Base-by-base conservation (phyloP, 1,139 yeast genomes). In the Nakaseomyces nivariensis region DNA sequence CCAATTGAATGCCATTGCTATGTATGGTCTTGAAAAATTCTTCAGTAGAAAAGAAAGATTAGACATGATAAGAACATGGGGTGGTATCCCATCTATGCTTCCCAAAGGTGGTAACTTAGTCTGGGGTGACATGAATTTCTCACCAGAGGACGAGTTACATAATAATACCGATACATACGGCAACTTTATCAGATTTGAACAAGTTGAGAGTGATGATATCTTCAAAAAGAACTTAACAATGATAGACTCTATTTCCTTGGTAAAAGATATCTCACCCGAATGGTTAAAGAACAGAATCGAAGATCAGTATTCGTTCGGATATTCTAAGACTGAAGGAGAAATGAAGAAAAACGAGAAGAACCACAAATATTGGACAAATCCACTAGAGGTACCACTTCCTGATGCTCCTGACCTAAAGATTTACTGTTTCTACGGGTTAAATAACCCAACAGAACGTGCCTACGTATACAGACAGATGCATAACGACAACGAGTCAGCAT, bases 381-480 rank as follows among this genome's bases (percentile, higher is more conserved):
- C 98, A 3, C 71, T 94, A 51, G 98, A 92, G 64, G 96, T 82
- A 0, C 78, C 92, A 1, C 74, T 92, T 48, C 98, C 98, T 1
- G 73, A 84, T 62, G 98, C 98, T 0, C 98, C 98, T 3, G 87
- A 87, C 62, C 73, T 94, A 84, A 85, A 87, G 59, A 73, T 89
- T 7, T 92, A 74, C 67, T 88, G 97, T 61, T 83, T 94, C 64
- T 94, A 92, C 61, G 98, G 98, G 3, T 90, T 89, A 10, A 96
- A 97, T 4, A 90, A 88, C 56, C 95, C 95, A 11, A 90, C 98
- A 0, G 98, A 92, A 67, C 75, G 98, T 48, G 90, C 95, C 0
- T 92, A 92, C 66, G 79, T 81, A 43, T 92, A 92, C 67, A 79
- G 78, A 49, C 95, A 87, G 57, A 80, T 79, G 49, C 66, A 74